Evolutionary conservation across 345 rosid genomes (phyloP).

Genomic region (Eutrema heterophyllum): DNA sequence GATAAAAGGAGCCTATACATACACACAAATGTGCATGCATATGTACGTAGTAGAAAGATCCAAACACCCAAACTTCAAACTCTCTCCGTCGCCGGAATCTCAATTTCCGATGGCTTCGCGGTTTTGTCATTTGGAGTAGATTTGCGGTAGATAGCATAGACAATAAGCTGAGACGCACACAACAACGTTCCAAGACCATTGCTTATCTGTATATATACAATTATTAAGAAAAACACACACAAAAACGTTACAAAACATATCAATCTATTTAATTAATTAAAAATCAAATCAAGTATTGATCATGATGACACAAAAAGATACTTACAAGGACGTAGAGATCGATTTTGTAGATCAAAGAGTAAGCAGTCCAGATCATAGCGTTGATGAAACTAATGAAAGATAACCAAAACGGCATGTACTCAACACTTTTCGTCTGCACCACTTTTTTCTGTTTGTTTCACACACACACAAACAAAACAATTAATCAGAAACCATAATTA

Average conservation of each 20-base stretch:
- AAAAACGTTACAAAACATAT: not conserved
- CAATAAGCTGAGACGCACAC: constrained; percentile 36
- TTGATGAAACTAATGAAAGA: constrained; percentile 39
- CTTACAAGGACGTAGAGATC: constrained; percentile 46
- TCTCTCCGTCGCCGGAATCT: constrained; percentile 27
- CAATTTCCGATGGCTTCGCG: constrained; percentile 36
- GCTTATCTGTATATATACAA: constrained; percentile 35
- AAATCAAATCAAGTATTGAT: too few species aligned
- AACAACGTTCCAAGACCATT: constrained; percentile 51
- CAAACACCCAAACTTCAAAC: not conserved
- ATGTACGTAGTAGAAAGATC: not conserved
- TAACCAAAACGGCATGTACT: constrained; percentile 54
- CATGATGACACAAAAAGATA: not conserved
- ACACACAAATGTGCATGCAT: constrained; percentile 18
- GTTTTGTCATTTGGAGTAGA: constrained; percentile 30
- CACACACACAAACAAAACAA: not conserved
- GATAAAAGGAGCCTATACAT: not conserved
- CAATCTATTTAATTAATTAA: not conserved
- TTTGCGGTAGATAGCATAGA: constrained; percentile 33
- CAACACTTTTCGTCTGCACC: constrained; percentile 39
- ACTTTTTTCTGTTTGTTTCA: constrained; percentile 32
- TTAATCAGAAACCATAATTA: not conserved
- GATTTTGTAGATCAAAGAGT: constrained; percentile 33
- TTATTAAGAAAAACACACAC: too few species aligned
- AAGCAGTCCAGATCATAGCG: constrained; percentile 38